Percentiles rank a stretch among this genome's conserved stretches.
These are phyloP conservation scores for Durio zibethinus DNA, from an alignment of 345 rosid species.

Conservation along the genomic window DNA sequence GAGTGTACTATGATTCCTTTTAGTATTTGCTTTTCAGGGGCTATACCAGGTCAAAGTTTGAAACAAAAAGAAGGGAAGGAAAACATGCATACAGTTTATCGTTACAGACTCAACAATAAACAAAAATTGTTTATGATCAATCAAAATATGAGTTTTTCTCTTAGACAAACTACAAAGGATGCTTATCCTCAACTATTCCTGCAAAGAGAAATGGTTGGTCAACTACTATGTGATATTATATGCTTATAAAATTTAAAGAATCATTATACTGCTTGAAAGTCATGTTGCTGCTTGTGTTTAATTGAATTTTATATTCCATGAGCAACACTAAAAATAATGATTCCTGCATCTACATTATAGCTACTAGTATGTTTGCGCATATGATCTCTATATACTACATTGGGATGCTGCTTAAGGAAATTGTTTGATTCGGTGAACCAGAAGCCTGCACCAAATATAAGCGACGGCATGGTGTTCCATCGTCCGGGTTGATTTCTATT, in stretches of 20 bases:
- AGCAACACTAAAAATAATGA: slow-evolving; percentile 19
- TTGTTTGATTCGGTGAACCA: slow-evolving; percentile 55
- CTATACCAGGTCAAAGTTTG: background rate
- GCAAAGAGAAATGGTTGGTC: slow-evolving; percentile 1
- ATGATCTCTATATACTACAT: slow-evolving; percentile 20
- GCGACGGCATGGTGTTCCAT: slow-evolving; percentile 90
- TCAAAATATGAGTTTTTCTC: background rate
- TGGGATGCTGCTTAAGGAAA: slow-evolving; percentile 28
- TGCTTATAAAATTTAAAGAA: slow-evolving; percentile 10
- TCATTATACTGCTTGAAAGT: slow-evolving; percentile 8
- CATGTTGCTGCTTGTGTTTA: slow-evolving; percentile 18
- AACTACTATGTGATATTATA: background rate
- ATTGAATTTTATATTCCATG: slow-evolving; percentile 24
- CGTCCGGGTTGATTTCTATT: slow-evolving; percentile 67
- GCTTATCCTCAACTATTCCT: background rate
- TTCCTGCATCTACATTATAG: slow-evolving; percentile 22
- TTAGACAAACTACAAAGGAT: background rate
- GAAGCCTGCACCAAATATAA: slow-evolving; percentile 92
- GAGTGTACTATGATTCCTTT: background rate
- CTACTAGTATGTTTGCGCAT: slow-evolving; percentile 21
- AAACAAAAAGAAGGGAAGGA: background rate
- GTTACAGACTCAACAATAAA: background rate
- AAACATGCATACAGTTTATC: background rate
- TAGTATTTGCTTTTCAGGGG: background rate
- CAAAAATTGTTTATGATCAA: background rate